phyloP scores from a whole-genome alignment of 2,329 filamentous ascomycete genomes.

The Cladorrhinum sp. region DNA sequence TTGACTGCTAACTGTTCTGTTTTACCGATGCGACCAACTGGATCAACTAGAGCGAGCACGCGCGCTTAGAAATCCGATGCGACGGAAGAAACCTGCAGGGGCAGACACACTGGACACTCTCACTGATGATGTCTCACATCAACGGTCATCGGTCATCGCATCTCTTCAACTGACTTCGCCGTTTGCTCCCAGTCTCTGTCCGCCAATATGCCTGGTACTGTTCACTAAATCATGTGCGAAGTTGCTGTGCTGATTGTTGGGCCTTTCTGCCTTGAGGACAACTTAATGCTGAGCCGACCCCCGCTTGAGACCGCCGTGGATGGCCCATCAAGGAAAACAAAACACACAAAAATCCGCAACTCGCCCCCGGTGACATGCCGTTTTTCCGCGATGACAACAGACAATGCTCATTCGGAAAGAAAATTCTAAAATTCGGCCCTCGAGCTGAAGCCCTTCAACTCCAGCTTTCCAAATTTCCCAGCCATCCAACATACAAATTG shows the following conservation, averaged over 20 bases:
- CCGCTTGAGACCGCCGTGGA: neutral
- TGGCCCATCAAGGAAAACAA: neutral
- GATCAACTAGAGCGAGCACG: neutral
- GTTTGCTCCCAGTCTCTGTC: too few relatives aligned
- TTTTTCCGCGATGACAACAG: too few relatives aligned
- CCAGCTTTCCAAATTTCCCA: neutral
- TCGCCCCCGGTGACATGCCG: neutral
- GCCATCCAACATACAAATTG: neutral
- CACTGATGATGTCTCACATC: neutral
- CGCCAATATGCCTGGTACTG: neutral
- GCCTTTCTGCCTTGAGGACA: neutral
- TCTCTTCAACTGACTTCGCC: too few relatives aligned
- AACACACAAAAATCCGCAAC: neutral
- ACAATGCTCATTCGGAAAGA: neutral
- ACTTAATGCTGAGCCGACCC: neutral
- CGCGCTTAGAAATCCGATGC: neutral
- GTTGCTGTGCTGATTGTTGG: neutral
- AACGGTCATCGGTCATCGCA: neutral
- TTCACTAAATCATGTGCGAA: neutral
- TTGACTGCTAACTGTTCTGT: neutral
- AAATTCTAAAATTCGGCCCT: neutral
- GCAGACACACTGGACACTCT: neutral
- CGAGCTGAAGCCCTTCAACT: neutral
- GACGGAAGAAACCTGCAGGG: neutral
- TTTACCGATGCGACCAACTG: neutral